Evolutionary conservation across 2,329 filamentous ascomycete genomes (phyloP), one percentile per base, ranked within the genome.

Genomic region (Teratosphaeria nubilosa): DNA sequence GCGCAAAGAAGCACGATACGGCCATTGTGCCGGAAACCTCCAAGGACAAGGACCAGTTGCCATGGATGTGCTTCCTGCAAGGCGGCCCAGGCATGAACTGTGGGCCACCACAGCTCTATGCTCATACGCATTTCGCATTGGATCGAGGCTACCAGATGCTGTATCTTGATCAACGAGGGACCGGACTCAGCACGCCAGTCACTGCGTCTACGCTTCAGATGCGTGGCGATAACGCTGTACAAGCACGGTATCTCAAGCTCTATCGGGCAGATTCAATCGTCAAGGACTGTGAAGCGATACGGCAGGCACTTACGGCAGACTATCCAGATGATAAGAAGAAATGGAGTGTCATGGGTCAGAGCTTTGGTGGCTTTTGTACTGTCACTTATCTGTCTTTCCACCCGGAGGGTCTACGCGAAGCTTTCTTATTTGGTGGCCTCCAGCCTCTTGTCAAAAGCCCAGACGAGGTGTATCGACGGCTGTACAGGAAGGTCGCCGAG

Each of bases 231-330:
- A 81, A 82, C 59, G 76, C 82, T 48, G 82, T 83, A 58, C 90
- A 96, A 73, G 87, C 87, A 6, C 81, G 85, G 56, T 95, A 96
- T 67, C 80, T 97, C 62, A 88, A 87, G 70, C 78, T 85, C 45
- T 96, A 96, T 77, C 84, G 92, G 50, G 91, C 92, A 34, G 91
- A 96, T 73, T 94, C 82, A 69, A 95, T 95, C 55, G 91, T 97
- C 48, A 84, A 83, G 53, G 92, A 97, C 68, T 89, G 87, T 63
- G 92, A 97, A 71, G 90, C 91, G 4, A 84, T 97, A 32, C 83
- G 92, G 5, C 82, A 85, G 66, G 86, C 81, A 45, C 77, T 97
- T 56, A 94, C 88, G 0, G 76, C 78, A 5, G 83, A 85, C 55
- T 88, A 85, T 66, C 84, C 87, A 0, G 77, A 81, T 24, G 82